Base-by-base conservation (phyloP, 2,329 filamentous ascomycete species). In the Colletotrichum higginsianum region DNA sequence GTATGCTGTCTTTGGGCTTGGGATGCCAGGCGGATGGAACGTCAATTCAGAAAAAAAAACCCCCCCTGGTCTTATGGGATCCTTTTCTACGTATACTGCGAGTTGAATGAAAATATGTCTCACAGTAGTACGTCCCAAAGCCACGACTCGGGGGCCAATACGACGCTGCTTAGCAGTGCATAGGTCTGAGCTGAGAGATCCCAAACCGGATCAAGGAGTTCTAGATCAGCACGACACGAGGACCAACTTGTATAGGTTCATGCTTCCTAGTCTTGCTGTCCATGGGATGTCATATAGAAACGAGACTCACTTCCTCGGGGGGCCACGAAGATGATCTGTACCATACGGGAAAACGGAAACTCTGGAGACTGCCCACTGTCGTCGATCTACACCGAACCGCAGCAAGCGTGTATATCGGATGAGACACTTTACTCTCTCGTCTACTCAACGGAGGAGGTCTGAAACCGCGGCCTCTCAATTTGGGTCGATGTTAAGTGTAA, bases 121-220 rank as follows among this genome's bases (percentile, higher is more conserved):
- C 26, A 40, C 47, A 9, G 12, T 26, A 23, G 9, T 11, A 2
- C 15, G 12, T 18, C 8, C n/a, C 23, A 30, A 18, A 30, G 30
- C 15, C 50, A 61, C 26, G 42, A 60, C 46, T 6, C 47, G 46
- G 30, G 9, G 18, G 18, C 35, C 26, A 61, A 21, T 40, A 52
- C 40, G 49, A 49, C 44, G 49, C 44, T 30, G 63, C 35, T 18
- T 30, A 66, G 55, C 21, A 23, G 15, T 16, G 67, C 16, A 26
- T 15, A 46, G 55, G 62, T 66, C 62, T 26, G 21, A 61, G 67
- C 62, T 66, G 40, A 66, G 56, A 53, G 56, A 42, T 47, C 58
- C 26, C 46, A 47, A 55, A 42, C 61, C 30, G 13, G 67, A 61
- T 55, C 21, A 61, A 70, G 62, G 30, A 35, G 61, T 46, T 35